Evolutionary conservation across 2,329 filamentous ascomycete genomes (phyloP), one percentile per base, ranked within the genome.

Genomic region (Gnomoniopsis sp.): DNA sequence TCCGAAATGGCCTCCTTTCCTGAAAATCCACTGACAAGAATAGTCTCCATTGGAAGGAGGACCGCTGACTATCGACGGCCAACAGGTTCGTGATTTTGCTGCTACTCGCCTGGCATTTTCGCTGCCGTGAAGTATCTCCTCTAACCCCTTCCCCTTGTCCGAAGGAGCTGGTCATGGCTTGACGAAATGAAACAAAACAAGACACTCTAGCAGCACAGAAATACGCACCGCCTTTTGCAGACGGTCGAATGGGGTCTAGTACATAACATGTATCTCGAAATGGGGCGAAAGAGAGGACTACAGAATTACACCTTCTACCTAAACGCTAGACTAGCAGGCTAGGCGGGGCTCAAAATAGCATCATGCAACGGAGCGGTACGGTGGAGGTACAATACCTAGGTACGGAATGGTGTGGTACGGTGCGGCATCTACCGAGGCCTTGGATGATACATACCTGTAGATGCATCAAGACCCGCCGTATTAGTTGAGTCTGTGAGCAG

Each of bases 1-100:
- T 14, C 17, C 36, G 53, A 36, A 49, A 41, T 49, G 53, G 56
- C 56, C 56, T 50, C 56, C 53, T 58, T 58, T 54, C 36, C 36
- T n/a, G 36, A 11, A 41, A 41, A 41, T 41, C 17, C 36, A 41
- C 36, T 41, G 36, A n/a, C 36, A 41, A n/a, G 17, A 14, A 14
- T n/a, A n/a, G n/a, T 41, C 36, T 14, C 36, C 12, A n/a, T n/a
- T n/a, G 36, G 17, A n/a, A 41, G 36, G 36, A 41, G 7, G 36
- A 41, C 36, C 36, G 36, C 26, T 41, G 36, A 41, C 36, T 15
- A n/a, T 14, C 4, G 17, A 41, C 36, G 36, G 36, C 36, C 36
- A 30, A 8, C 4, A 30, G 26, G 8, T 30, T 30, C 26, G 4
- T 30, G 26, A 30, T 8, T 41, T 14, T 4, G 12, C 6, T n/a